Conservation (phyloP, 306 rosid genomes). For the Lathyrus sativus region DNA sequence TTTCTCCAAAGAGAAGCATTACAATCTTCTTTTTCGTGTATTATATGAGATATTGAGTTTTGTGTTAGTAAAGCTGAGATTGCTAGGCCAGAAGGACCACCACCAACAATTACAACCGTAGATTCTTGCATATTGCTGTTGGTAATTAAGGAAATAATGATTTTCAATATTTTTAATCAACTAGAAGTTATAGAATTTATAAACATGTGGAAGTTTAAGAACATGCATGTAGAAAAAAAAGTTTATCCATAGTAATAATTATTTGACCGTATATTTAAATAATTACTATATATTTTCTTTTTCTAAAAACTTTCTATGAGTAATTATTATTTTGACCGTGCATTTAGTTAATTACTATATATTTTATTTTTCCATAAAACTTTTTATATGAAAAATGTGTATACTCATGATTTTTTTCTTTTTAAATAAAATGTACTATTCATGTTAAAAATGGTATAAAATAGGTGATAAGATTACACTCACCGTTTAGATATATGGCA, state of each 20-base stretch:
- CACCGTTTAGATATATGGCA: too few relatives aligned
- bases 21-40: slow-evolving; percentile 51
- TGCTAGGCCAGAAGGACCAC: slow-evolving; percentile 59
- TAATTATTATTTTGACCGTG: neutral
- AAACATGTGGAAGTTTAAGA: neutral
- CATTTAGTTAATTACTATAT: neutral
- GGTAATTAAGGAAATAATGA: neutral
- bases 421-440: neutral
- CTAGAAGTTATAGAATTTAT: neutral
- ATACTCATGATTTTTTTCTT: too few relatives aligned
- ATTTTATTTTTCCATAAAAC: neutral
- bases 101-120: slow-evolving; percentile 45
- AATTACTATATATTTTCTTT: too few relatives aligned
- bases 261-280: too few relatives aligned
- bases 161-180: neutral
- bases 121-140: slow-evolving; percentile 29
- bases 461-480: neutral
- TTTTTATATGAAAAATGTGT: neutral
- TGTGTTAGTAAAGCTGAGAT: slow-evolving; percentile 43
- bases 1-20: slow-evolving; percentile 58
- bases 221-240: too few relatives aligned
- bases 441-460: neutral
- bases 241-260: too few relatives aligned
- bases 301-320: neutral
- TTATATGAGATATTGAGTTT: slow-evolving; percentile 38